phyloP scores from a whole-genome alignment of 139 green algal species.

The Closterium sp. region DNA sequence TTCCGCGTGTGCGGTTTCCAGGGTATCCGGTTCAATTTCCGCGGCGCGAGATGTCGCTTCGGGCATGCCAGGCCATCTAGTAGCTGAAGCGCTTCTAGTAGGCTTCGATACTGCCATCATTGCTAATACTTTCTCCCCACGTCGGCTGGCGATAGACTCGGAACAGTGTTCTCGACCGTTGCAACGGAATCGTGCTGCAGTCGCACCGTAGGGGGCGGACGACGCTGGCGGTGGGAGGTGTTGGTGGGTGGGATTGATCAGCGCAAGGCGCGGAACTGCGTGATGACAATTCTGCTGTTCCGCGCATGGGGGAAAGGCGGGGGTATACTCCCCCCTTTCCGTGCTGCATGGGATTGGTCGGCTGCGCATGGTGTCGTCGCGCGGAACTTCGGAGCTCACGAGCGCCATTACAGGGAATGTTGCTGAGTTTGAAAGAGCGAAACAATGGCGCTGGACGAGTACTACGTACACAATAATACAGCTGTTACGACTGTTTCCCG shows the following conservation, averaged over 20 bases:
- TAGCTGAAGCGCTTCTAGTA: neutral
- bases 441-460: neutral
- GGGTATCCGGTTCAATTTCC: too few species aligned
- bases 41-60: neutral
- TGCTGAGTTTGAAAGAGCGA: neutral
- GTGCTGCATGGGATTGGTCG: neutral
- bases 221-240: too few species aligned
- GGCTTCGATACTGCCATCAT: neutral
- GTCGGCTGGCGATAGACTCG: too few species aligned
- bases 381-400: neutral
- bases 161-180: neutral
- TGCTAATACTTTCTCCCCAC: too few species aligned
- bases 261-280: too few species aligned
- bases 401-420: neutral
- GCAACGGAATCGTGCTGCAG: too few species aligned
- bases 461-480: neutral
- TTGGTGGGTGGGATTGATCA: too few species aligned
- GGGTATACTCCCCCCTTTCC: too few species aligned
- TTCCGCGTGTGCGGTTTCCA: neutral
- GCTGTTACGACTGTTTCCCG: too few species aligned
- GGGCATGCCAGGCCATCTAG: neutral
- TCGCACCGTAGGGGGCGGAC: neutral
- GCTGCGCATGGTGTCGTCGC: neutral
- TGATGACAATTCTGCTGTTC: too few species aligned
- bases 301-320: too few species aligned